These are phyloP conservation scores for Tulasnella sp. DNA, from an alignment of 768 basidiomycete genomes.

Conservation along the genomic window DNA sequence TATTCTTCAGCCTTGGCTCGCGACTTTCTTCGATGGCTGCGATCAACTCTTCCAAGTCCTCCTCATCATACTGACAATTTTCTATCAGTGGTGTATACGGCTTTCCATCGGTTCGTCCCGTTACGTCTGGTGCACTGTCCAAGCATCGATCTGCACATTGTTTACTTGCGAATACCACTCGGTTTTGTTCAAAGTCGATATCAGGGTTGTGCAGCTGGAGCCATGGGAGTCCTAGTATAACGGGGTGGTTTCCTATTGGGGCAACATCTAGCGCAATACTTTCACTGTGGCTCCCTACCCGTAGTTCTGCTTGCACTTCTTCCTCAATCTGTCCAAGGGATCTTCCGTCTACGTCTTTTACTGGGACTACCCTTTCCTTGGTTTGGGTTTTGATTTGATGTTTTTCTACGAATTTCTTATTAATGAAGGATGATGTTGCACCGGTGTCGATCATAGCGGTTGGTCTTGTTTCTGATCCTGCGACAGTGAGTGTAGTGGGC, in stretches of 20 bases:
- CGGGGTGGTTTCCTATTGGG: background rate
- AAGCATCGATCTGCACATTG: background rate
- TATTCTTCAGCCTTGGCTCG: background rate
- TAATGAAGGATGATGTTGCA: background rate
- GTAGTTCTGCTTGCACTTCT: background rate
- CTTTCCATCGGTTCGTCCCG: background rate
- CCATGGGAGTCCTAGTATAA: slow-evolving; percentile 4
- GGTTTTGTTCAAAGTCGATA: background rate
- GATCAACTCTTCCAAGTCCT: background rate
- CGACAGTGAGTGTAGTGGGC: background rate
- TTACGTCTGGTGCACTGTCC: background rate
- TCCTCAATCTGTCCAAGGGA: background rate
- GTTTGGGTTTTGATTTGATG: background rate
- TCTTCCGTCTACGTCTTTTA: background rate
- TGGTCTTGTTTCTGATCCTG: background rate
- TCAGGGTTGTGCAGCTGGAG: background rate
- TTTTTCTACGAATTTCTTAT: background rate
- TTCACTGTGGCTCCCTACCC: background rate
- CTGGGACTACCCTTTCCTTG: background rate
- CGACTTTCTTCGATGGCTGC: background rate
- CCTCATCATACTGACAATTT: background rate
- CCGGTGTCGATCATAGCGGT: background rate
- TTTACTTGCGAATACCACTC: background rate
- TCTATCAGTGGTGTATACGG: background rate
- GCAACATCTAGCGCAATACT: background rate